Base-by-base conservation (phyloP, 257 asterid genomes). In the Asclepias syriaca region DNA sequence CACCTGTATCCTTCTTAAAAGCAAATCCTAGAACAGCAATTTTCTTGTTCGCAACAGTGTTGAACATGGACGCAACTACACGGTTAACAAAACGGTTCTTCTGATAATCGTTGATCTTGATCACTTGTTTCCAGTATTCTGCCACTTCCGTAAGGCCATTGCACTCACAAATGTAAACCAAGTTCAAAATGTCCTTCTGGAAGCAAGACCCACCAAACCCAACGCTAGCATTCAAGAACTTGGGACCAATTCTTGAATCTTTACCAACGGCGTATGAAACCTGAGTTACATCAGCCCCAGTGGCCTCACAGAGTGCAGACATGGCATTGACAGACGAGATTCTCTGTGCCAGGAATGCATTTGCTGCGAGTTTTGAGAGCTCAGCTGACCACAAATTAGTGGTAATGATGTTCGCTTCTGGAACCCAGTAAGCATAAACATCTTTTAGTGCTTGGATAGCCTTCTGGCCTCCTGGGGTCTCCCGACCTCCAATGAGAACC, bases 151-250 rank as follows among this genome's bases (percentile, higher is more conserved):
- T 91, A 54, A 90, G 88, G 58, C 96, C 96, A 51, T 90, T 88
- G 87, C 96, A 90, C 78, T 89, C 96, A n/a, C 96, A 89, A 65
- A 89, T 89, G 85, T 89, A 90, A 56, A 90, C 96, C 74, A 90
- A 78, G 86, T 90, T 90, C 72, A 90, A 81, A 69, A 90, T 90
- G 81, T 90, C 96, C 83, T 90, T 90, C 88, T 90, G 96, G 88
- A 90, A 90, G 83, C 96, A 90, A 80, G 96, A 90, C 6, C 96
- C 96, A 58, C 96, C 96, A 64, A 90, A 90, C 68, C 97, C 97
- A 63, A 90, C 97, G 81, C 96, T 88, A 13, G 97, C 87, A n/a
- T 88, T 88, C 16, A 90, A 85, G 79, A 90, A 90, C 85, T 87
- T 90, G 80, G 90, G 88, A 58, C 97, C 97, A 24, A 90, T 90